These are phyloP conservation scores for Primulina tabacum DNA, from an alignment of 257 asterid species.

Conservation along the genomic window DNA sequence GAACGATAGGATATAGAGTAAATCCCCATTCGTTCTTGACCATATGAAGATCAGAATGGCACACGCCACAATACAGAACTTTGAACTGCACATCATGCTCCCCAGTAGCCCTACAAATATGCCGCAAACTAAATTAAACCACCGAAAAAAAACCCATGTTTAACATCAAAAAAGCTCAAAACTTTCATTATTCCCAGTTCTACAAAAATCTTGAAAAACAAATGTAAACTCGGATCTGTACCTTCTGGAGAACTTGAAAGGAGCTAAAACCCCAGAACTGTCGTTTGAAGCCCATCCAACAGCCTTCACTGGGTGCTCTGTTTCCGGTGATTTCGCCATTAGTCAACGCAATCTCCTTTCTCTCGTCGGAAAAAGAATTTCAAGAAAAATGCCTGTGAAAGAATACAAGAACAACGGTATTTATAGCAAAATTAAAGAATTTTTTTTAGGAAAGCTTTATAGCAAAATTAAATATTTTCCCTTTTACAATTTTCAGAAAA, in stretches of 20 bases:
- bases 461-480: too few species aligned
- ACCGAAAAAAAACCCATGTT: not conserved
- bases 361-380: too few species aligned
- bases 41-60: slow-evolving; percentile 24
- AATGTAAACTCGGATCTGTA: not conserved
- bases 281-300: slow-evolving; percentile 23
- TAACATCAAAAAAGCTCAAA: too few species aligned
- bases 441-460: not conserved
- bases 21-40: slow-evolving; percentile 26
- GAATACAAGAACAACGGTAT: not conserved
- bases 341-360: not conserved
- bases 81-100: slow-evolving; percentile 22
- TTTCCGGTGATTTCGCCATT: not conserved
- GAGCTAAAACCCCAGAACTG: slow-evolving; percentile 7
- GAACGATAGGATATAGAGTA: slow-evolving; percentile 23
- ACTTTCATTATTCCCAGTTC: not conserved
- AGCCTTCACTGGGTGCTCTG: slow-evolving; percentile 7
- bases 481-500: too few species aligned
- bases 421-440: not conserved
- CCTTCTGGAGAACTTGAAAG: slow-evolving; percentile 29
- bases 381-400: too few species aligned
- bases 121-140: not conserved
- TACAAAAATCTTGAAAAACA: not conserved
- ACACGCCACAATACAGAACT: slow-evolving; percentile 27
- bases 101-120: slow-evolving; percentile 15